Evolutionary conservation across 257 asterid genomes (phyloP), one percentile per base, ranked within the genome.

Genomic region (Agastache rugosa): DNA sequence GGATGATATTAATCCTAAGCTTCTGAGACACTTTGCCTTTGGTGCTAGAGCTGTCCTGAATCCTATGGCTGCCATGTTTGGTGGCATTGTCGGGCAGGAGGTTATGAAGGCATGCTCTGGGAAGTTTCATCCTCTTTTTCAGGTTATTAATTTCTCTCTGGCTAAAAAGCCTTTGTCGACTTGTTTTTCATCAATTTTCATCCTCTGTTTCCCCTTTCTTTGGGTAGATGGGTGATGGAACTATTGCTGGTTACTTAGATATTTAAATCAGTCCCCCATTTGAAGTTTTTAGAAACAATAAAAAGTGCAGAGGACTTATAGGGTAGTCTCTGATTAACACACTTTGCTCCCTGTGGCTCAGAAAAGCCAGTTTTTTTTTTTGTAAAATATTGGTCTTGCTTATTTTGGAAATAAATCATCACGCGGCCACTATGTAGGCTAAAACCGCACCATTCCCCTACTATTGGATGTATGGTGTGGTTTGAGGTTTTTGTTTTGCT

Each of bases 1-100:
- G 82, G 91, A 83, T 16, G 96, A 85, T 77, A 85, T 93, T 53
- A 87, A 89, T 71, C 90, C 91, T 22, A 89, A 87, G 73, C 93
- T 93, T 76, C 77, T 93, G 71, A 84, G 78, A 70, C 87, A 89
- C 47, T 93, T 93, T 75, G 89, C 96, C 72, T 90, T 83, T 83
- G 98, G 98, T 72, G 89, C 97, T 31, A 90, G 97, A 61, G 98
- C 97, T 51, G 93, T 91, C 47, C 86, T 93, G 74, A 93, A 91
- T 77, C 97, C 98, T 61, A 89, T 93, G 97, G 97, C 98, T 80
- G 98, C 97, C 83, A 93, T 93, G 91, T 93, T 91, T 79, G 98
- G 98, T 72, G 98, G 98, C 76, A 85, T 93, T 82, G 97, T 93
- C 51, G 98, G 97, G 42, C 98, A 93, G 89, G 98, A 93, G 83